Evolutionary conservation across 2,329 filamentous ascomycete genomes (phyloP).

Genomic region (Colletotrichum magnum): DNA sequence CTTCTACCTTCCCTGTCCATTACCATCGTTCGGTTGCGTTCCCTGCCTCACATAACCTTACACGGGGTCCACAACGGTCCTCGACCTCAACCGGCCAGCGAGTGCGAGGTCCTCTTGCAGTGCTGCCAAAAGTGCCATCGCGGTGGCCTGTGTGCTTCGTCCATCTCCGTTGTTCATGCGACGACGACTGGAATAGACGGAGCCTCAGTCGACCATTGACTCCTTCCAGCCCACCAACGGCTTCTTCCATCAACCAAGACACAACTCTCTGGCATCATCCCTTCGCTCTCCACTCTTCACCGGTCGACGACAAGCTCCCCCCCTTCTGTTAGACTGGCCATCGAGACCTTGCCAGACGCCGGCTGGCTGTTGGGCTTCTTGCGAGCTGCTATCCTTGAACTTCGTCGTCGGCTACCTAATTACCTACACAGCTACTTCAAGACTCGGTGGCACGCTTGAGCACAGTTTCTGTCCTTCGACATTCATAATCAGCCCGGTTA

Average conservation of each 20-base stretch:
- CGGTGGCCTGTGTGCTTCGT: constrained; percentile 24
- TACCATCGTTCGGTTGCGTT: constrained; percentile 16
- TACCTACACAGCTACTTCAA: too few relatives aligned
- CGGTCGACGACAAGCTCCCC: neutral
- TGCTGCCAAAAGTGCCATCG: constrained; percentile 19
- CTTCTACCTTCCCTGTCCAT: constrained; percentile 9
- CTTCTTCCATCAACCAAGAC: neutral
- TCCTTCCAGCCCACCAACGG: neutral
- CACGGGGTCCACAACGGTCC: constrained; percentile 6
- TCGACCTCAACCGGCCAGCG: constrained; percentile 10
- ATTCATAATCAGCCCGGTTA: neutral
- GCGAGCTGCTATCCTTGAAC: too few relatives aligned
- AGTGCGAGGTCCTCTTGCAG: constrained; percentile 15
- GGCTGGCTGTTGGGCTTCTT: too few relatives aligned
- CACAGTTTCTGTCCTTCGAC: too few relatives aligned
- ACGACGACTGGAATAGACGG: constrained; percentile 1
- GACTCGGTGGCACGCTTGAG: too few relatives aligned
- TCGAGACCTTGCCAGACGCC: neutral
- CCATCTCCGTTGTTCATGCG: constrained; percentile 28
- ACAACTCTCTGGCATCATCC: neutral
- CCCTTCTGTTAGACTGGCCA: too few relatives aligned
- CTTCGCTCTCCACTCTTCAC: neutral
- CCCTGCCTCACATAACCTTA: constrained; percentile 20
- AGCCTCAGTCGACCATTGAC: constrained; percentile 6
- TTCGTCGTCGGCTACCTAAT: too few relatives aligned